Conservation (phyloP, 2,329 filamentous ascomycete genomes). For the Erysiphe pulchra region DNA sequence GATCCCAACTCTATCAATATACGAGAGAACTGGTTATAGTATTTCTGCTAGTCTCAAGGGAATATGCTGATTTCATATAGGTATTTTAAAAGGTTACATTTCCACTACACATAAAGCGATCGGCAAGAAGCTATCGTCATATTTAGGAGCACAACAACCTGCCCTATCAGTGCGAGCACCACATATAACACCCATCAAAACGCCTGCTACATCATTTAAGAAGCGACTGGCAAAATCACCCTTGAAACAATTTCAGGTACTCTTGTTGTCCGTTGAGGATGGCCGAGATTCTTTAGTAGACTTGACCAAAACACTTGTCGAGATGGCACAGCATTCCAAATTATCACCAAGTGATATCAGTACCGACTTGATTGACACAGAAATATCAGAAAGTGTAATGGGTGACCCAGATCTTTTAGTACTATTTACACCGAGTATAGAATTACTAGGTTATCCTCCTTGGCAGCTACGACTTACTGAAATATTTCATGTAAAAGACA, state of each 20-base stretch:
- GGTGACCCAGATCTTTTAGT: slow-evolving; percentile 74
- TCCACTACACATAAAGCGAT: slow-evolving; percentile 63
- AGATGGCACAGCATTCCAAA: slow-evolving; percentile 84
- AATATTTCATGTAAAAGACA: slow-evolving; percentile 60
- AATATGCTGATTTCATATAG: slow-evolving; percentile 19
- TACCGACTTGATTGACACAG: slow-evolving; percentile 64
- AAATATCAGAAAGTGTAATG: slow-evolving; percentile 58
- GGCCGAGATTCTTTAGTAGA: slow-evolving; percentile 87
- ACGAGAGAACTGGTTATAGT: slow-evolving; percentile 61
- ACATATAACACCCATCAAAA: slow-evolving; percentile 33
- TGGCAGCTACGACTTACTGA: slow-evolving; percentile 92
- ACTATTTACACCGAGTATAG: slow-evolving; percentile 60
- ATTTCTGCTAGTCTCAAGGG: background rate
- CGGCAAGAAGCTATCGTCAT: slow-evolving; percentile 54
- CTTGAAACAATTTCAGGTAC: slow-evolving; percentile 26
- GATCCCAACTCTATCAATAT: slow-evolving; percentile 68
- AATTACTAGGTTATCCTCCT: slow-evolving; percentile 76
- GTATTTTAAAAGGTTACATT: slow-evolving; percentile 70
- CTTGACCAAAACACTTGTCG: slow-evolving; percentile 73
- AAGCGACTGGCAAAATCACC: slow-evolving; percentile 15
- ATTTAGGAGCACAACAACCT: slow-evolving; percentile 59
- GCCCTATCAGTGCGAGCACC: slow-evolving; percentile 47
- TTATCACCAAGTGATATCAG: slow-evolving; percentile 61
- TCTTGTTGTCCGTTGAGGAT: slow-evolving; percentile 69
- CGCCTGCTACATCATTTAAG: slow-evolving; percentile 19